A percentile compares a stretch with the other conserved stretches of the same genome.
Conservation (phyloP, 2,329 filamentous ascomycete species). For the Colletotrichum nymphaeae region DNA sequence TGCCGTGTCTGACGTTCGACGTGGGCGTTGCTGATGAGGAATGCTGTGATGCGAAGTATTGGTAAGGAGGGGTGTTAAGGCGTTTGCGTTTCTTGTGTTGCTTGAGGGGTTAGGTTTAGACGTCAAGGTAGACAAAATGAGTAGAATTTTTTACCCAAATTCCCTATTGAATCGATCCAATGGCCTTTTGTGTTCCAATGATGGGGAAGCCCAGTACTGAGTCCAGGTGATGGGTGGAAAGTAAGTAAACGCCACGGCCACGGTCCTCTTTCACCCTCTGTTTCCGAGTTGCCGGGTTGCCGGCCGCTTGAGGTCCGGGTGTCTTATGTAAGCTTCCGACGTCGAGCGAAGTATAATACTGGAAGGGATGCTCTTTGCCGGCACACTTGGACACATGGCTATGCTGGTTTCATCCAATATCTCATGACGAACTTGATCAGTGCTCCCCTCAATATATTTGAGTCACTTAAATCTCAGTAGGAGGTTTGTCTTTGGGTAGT, state of each 20-base stretch:
- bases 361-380: not conserved
- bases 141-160: not conserved
- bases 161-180: too few relatives aligned
- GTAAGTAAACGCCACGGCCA: not conserved
- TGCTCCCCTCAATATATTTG: not conserved
- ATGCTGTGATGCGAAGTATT: not conserved
- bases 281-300: not conserved
- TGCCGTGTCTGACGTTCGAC: not conserved
- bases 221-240: not conserved
- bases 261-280: not conserved
- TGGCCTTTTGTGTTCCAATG: not conserved
- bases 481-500: too few relatives aligned
- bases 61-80: not conserved
- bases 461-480: too few relatives aligned
- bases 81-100: not conserved
- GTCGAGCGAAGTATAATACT: not conserved
- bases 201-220: too few relatives aligned
- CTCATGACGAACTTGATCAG: not conserved
- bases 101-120: not conserved
- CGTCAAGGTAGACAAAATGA: constrained; percentile 19
- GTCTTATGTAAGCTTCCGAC: constrained; percentile 16
- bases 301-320: not conserved
- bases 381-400: too few relatives aligned
- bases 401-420: not conserved
- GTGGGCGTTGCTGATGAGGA: not conserved